phyloP scores from a whole-genome alignment of 768 basidiomycete genomes.

The Gelatoporia subvermispora region DNA sequence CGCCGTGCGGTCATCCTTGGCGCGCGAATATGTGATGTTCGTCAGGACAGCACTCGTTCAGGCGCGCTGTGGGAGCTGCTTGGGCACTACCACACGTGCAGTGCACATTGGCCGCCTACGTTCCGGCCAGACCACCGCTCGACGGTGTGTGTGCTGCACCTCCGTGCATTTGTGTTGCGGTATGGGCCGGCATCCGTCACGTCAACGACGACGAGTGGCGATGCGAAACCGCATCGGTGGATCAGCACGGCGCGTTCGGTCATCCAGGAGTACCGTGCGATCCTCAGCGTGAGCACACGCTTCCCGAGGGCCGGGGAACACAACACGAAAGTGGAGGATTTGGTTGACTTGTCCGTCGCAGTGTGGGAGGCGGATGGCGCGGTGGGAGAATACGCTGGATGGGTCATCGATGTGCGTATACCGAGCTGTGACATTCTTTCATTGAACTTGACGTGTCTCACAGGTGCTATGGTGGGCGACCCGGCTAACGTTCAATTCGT shows the following conservation, averaged over 20 bases:
- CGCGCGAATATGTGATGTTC: slow-evolving; percentile 40
- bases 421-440: not conserved
- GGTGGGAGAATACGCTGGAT: slow-evolving; percentile 56
- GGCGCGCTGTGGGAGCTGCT: slow-evolving; percentile 60
- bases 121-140: slow-evolving; percentile 79
- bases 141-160: slow-evolving; percentile 61
- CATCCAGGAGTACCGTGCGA: slow-evolving; percentile 64
- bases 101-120: slow-evolving; percentile 67
- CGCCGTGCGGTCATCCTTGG: slow-evolving; percentile 73
- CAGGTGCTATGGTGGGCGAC: slow-evolving; percentile 94
- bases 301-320: slow-evolving; percentile 82
- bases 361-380: slow-evolving; percentile 77
- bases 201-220: slow-evolving; percentile 18
- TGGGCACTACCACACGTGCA: slow-evolving; percentile 54
- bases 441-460: not conserved
- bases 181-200: slow-evolving; percentile 15
- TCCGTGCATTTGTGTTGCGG: slow-evolving; percentile 66
- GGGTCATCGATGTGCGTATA: slow-evolving; percentile 73
- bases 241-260: slow-evolving; percentile 57
- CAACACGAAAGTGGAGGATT: slow-evolving; percentile 76
- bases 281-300: slow-evolving; percentile 61
- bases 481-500: slow-evolving; percentile 89
- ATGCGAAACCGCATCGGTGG: slow-evolving; percentile 47
- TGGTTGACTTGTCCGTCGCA: slow-evolving; percentile 74
- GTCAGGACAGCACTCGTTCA: slow-evolving; percentile 27